Evolutionary conservation across 176 grass and related monocot genomes (phyloP), one percentile per base, ranked within the genome.

Genomic region (Pharus latifolius): DNA sequence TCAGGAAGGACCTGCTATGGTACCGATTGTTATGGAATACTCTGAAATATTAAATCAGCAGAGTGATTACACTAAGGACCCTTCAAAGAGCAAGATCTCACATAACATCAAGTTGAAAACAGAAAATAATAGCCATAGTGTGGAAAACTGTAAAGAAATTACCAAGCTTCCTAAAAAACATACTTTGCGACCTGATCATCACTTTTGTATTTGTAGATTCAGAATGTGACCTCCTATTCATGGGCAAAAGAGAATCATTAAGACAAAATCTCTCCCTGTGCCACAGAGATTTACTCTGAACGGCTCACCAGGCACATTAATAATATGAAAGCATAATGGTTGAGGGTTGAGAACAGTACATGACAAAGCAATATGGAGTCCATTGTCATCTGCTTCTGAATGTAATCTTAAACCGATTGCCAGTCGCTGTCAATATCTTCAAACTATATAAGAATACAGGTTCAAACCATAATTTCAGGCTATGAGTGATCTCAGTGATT

Each of bases 161-260:
- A 47, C 53, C 47, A 61, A 38, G 42, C 64, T 59, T 78, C 17
- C 52, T 41, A 18, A 62, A n/a, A 29, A 52, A 24, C 65, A 70
- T 0, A 49, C 68, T 12, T 10, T 69, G 64, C 15, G 68, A 83
- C 51, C 53, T 63, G 63, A 64, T 44, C 61, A 69, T 69, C 34
- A 19, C 74, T 26, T 78, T 69, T 26, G 13, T 63, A 51, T 69
- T 63, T 49, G n/a, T 47, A 35, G 50, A 24, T 59, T 83, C 74
- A 88, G 70, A 38, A 64, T 76, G 32, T 18, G 16, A 73, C 67
- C 74, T 56, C 80, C 80, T 84, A 89, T 82, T 68, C 67, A 85
- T 73, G 60, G 72, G 67, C 56, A 85, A 77, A 78, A 78, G 47
- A 58, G 65, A 78, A 77, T 38, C 11, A 49, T 81, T 58, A 74